phyloP scores from a whole-genome alignment of 768 basidiomycete species.

The Fibroporia radiculosa region DNA sequence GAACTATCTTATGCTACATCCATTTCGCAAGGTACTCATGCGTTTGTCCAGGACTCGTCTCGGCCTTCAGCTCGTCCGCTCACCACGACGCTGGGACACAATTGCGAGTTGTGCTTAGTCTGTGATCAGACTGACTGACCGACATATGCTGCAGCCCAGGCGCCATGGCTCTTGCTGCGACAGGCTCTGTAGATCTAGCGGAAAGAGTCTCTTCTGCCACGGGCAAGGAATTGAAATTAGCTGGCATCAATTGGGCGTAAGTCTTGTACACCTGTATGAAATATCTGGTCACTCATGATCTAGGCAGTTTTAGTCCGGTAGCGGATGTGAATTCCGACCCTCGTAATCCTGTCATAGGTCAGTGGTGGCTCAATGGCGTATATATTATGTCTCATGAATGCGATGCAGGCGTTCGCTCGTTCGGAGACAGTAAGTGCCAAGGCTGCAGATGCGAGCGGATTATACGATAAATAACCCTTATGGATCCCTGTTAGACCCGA shows the following conservation, averaged over 20 bases:
- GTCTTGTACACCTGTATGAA: background rate
- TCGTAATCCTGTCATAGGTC: conserved; percentile 65
- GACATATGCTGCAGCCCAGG: conserved; percentile 46
- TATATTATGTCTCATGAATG: too few species aligned
- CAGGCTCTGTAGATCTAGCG: conserved; percentile 35
- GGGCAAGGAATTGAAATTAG: conserved; percentile 47
- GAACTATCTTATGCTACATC: background rate
- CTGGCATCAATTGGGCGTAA: conserved; percentile 66
- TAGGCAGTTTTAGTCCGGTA: conserved; percentile 43
- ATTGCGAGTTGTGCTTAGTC: conserved; percentile 38
- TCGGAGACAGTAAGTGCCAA: conserved; percentile 47
- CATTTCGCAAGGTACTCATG: too few species aligned
- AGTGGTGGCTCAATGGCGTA: too few species aligned
- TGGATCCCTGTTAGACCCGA: conserved; percentile 36
- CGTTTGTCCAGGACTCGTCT: conserved; percentile 52
- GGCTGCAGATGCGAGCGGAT: too few species aligned
- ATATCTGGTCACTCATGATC: background rate
- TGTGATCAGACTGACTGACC: background rate
- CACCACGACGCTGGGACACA: conserved; percentile 43
- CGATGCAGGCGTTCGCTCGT: conserved; percentile 70
- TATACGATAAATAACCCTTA: background rate
- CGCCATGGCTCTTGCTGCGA: conserved; percentile 64
- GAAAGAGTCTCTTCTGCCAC: conserved; percentile 42
- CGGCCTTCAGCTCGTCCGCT: conserved; percentile 44
- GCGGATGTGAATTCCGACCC: conserved; percentile 68